Conservation (phyloP, 495 filamentous ascomycete species). For the Friedmanniomyces simplex region DNA sequence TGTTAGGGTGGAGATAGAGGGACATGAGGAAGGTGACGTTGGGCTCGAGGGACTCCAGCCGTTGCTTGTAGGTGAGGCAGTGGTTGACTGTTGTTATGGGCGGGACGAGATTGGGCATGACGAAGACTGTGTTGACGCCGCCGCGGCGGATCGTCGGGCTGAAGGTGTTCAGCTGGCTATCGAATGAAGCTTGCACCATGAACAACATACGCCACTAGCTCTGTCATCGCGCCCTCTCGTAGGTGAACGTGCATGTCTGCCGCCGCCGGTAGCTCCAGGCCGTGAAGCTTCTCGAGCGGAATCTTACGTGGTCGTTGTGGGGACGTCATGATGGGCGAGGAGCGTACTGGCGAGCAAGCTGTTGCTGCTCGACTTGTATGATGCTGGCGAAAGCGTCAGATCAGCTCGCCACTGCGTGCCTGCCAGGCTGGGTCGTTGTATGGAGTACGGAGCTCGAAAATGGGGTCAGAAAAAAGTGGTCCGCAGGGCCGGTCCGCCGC, state of each 20-base stretch:
- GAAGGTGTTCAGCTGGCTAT: background rate
- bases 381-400: background rate
- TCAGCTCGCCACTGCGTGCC: background rate
- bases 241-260: conserved; percentile 50
- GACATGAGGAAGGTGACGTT: conserved; percentile 79
- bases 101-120: conserved; percentile 72
- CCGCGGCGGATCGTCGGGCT: conserved; percentile 57
- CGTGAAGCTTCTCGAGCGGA: conserved; percentile 20
- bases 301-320: conserved; percentile 9
- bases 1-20: conserved; percentile 65
- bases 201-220: conserved; percentile 49
- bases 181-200: background rate
- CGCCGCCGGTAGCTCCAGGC: conserved; percentile 20
- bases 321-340: background rate
- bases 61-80: conserved; percentile 63
- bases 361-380: background rate
- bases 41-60: conserved; percentile 56
- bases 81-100: conserved; percentile 64
- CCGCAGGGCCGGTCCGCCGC: background rate
- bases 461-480: background rate
- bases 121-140: conserved; percentile 68
- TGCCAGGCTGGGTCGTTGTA: background rate
- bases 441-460: background rate
- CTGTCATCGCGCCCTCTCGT: conserved; percentile 70
- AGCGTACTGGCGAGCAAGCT: background rate